Evolutionary conservation across 2,329 filamentous ascomycete species (phyloP).

Genomic region (Hymenoscyphus albidus): DNA sequence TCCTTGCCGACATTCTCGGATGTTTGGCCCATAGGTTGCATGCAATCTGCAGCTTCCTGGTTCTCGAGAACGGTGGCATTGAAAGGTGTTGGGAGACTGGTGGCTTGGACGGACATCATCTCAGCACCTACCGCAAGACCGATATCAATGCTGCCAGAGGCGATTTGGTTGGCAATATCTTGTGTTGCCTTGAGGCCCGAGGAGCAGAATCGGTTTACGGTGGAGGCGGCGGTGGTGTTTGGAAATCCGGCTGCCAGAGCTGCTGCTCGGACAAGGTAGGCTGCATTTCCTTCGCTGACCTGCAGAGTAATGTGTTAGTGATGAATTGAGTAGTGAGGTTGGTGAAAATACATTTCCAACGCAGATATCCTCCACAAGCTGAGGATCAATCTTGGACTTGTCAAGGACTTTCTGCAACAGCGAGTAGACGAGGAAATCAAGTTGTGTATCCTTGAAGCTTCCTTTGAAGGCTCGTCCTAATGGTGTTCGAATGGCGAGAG

Average conservation of each 20-base stretch:
- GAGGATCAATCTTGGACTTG: slow-evolving; percentile 73
- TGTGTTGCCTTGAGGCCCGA: slow-evolving; percentile 87
- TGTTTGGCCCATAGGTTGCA: slow-evolving; percentile 90
- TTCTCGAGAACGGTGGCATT: slow-evolving; percentile 46
- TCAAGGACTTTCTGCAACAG: slow-evolving; percentile 72
- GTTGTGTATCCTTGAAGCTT: slow-evolving; percentile 87
- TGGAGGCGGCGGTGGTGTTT: slow-evolving; percentile 72
- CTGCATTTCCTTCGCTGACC: slow-evolving; percentile 82
- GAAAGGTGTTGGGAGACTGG: slow-evolving; percentile 64
- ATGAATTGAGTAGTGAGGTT: background rate
- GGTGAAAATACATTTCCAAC: slow-evolving; percentile 71
- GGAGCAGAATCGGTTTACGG: slow-evolving; percentile 89
- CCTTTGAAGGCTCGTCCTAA: slow-evolving; percentile 87
- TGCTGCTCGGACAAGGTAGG: slow-evolving; percentile 87
- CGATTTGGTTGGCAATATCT: slow-evolving; percentile 90
- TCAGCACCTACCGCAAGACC: slow-evolving; percentile 94
- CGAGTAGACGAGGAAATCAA: slow-evolving; percentile 83
- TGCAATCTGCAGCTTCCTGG: slow-evolving; percentile 72
- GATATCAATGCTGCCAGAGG: slow-evolving; percentile 85
- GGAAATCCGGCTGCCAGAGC: slow-evolving; percentile 87
- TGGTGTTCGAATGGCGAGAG: slow-evolving; percentile 83
- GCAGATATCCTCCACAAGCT: slow-evolving; percentile 83
- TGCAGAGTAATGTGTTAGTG: background rate
- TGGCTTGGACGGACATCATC: slow-evolving; percentile 86
- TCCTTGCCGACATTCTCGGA: slow-evolving; percentile 92